Base-by-base conservation (phyloP, 2,329 filamentous ascomycete genomes). In the Trichoderma oligosporum region DNA sequence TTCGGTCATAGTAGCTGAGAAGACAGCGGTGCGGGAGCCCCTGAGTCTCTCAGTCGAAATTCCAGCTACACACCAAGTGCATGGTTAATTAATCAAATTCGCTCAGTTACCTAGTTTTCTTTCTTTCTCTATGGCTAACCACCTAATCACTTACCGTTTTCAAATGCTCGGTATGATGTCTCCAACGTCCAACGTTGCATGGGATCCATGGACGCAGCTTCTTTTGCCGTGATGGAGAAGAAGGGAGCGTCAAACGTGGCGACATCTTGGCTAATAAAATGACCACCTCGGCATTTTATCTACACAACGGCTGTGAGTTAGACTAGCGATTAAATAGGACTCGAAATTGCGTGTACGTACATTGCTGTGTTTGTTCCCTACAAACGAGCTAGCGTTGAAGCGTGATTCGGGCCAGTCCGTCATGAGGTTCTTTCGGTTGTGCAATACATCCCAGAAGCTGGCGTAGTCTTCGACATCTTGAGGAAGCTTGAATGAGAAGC, bases 401-500 rank as follows among this genome's bases (percentile, higher is more conserved):
- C 70, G 70, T 2, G 61, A 63, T n/a, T 67, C 59, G 2, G 71
- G 71, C 66, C 68, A 73, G 12, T 59, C 45, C 3, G 66, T 71
- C 63, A 67, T 64, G 22, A 72, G 27, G 52, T 71, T 73, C 55
- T 49, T 67, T 18, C 63, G 57, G 18, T 62, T 60, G 29, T 69
- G 36, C 6, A 74, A 64, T 2, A 66, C 62, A 3, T 73, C 62
- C 72, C 72, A 74, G n/a, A 74, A 68, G 16, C 55, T 61, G 6
- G 56, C 56, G 7, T 66, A 67, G 31, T 73, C 65, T 0, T 69
- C 61, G 4, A 66, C 61, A 33, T 64, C 69, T 29, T 72, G 69
- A 2, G 74, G 74, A 1, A 76, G 66, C 54, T 70, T 73, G 46
- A 71, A 71, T 12, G 72, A 70, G 33, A 68, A 67, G 4, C 74